Percentiles rank a stretch among this genome's conserved stretches.
Conservation (phyloP, 441 rosid genomes). For the Geranium incanum region DNA sequence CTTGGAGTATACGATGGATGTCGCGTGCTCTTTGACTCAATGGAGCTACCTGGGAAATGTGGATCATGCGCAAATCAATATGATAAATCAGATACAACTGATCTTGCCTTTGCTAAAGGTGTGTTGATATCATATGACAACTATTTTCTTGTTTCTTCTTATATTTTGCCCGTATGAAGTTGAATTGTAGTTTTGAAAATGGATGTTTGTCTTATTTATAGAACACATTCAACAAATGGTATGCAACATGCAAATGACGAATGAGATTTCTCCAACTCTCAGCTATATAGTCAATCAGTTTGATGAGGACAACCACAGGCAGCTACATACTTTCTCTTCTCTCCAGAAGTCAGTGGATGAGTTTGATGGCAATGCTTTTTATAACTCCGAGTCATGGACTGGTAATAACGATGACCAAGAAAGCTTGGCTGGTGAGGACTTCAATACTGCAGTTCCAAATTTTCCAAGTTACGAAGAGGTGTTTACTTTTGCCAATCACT, state of each 20-base stretch:
- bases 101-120: constrained; percentile 78
- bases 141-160: constrained; percentile 3
- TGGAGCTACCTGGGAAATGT: constrained; percentile 76
- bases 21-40: constrained; percentile 84
- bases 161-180: neutral
- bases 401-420: constrained; percentile 47
- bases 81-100: constrained; percentile 47
- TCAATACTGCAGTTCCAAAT: constrained; percentile 35
- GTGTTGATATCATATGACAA: constrained; percentile 18
- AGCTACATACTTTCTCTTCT: constrained; percentile 41
- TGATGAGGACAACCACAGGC: constrained; percentile 65
- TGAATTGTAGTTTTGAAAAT: constrained; percentile 5
- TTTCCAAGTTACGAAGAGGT: constrained; percentile 58
- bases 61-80: constrained; percentile 35
- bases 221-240: constrained; percentile 66
- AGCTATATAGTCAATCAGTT: constrained; percentile 48
- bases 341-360: constrained; percentile 36
- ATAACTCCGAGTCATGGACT: constrained; percentile 36
- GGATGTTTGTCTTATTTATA: constrained; percentile 25
- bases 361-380: constrained; percentile 45
- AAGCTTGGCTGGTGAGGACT: constrained; percentile 39
- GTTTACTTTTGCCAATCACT: constrained; percentile 11
- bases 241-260: constrained; percentile 43
- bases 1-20: constrained; percentile 87
- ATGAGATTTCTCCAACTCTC: constrained; percentile 77